Evolutionary conservation across 2,329 filamentous ascomycete species (phyloP), one percentile per base, ranked within the genome.

Genomic region (Diaporthe australafricana): DNA sequence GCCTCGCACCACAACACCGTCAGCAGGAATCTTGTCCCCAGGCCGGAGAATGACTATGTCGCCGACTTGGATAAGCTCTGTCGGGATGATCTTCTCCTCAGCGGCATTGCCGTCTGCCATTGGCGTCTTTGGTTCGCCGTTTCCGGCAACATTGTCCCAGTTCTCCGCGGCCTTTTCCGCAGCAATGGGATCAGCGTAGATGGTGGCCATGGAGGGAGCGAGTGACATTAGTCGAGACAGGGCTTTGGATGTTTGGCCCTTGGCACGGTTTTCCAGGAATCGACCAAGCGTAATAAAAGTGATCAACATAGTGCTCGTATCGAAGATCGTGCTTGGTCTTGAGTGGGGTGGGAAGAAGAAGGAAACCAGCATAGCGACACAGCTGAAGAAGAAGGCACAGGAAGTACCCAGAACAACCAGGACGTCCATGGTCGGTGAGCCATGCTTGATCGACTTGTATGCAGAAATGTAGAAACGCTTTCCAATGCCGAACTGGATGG

Each of bases 301-400:
- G 81, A 99, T 95, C 66, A 99, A 87, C 96, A 98, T 99, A 27
- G 95, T 98, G 82, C 95, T 98, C 1, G 96, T 99, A 79, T 99
- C 96, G 78, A 99, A 99, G 20, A 98, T 93, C 2, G 95, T 98
- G 74, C 90, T 92, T 0, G 96, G 96, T 60, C 94, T 90, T 2
- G 87, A 89, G 79, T 98, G 94, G 8, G 94, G 93, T 27, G 90
- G 85, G n/a, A 89, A 86, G 17, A 93, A 76, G 25, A 98, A 80
- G 0, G 95, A 97, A 20, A 98, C 91, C 5, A 92, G 69, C 94
- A 99, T 98, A 20, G 94, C 90, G 60, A 94, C 90, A 76, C 95
- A 84, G 80, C 96, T 98, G 84, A 98, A 99, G 82, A 98, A 96
- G 85, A 98, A 99, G 25, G 96, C 96, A 27, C 95, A 93, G 0